Evolutionary conservation across 2,329 filamentous ascomycete genomes (phyloP).

Genomic region (Coleophoma crateriformis): DNA sequence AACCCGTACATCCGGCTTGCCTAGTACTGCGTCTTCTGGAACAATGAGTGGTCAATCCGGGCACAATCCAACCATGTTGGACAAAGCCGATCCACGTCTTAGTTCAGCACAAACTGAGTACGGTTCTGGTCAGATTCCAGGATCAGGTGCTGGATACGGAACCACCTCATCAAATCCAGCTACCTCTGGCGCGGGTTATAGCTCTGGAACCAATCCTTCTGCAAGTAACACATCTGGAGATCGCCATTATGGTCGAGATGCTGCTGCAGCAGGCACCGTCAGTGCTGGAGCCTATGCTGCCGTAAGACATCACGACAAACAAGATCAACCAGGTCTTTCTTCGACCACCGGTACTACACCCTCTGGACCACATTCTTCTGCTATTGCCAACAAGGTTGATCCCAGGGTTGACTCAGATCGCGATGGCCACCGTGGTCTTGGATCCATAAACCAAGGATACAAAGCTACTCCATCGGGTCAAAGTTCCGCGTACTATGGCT

Average conservation of each 20-base stretch:
- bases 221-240: background rate
- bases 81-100: conserved; percentile 43
- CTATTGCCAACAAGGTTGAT: conserved; percentile 46
- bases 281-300: conserved; percentile 9
- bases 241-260: conserved; percentile 8
- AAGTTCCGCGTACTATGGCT: background rate
- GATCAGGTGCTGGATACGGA: too few relatives aligned
- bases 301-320: conserved; percentile 9
- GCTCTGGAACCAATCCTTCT: background rate
- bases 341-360: background rate
- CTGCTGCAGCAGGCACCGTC: conserved; percentile 7
- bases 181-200: background rate
- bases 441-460: conserved; percentile 22
- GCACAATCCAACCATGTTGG: conserved; percentile 27
- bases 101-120: conserved; percentile 35
- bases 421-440: conserved; percentile 20
- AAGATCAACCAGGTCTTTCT: too few relatives aligned
- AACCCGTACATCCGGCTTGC: background rate
- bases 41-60: conserved; percentile 20
- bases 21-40: background rate
- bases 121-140: too few relatives aligned
- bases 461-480: background rate
- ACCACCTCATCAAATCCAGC: too few relatives aligned
- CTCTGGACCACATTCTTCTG: conserved; percentile 37
- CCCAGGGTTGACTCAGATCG: conserved; percentile 41